Evolutionary conservation across 768 basidiomycete species (phyloP).

Genomic region (Phanerochaete sordida): DNA sequence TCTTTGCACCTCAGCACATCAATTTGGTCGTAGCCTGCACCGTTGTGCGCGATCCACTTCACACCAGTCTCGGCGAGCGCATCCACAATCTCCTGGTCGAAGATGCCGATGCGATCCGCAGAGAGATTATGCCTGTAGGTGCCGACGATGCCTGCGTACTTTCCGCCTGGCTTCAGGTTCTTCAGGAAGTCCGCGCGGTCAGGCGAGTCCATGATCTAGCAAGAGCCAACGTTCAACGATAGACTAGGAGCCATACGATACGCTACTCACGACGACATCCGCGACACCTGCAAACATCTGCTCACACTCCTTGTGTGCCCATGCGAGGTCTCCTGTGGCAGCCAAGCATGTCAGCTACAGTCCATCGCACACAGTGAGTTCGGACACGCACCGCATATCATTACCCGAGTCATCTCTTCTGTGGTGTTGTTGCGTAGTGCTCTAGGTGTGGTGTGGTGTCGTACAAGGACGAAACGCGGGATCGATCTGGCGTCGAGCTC

Average conservation of each 20-base stretch:
- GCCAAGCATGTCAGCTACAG: constrained; percentile 22
- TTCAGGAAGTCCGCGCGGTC: constrained; percentile 63
- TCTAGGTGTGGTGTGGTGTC: neutral
- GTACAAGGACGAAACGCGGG: neutral
- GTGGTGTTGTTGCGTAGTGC: neutral
- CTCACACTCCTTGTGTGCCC: constrained; percentile 75
- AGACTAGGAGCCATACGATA: neutral
- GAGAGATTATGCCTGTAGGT: constrained; percentile 79
- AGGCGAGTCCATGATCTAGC: constrained; percentile 18
- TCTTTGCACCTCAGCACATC: constrained; percentile 71
- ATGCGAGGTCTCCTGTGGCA: constrained; percentile 59
- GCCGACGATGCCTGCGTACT: constrained; percentile 67
- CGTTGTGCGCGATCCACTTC: constrained; percentile 88
- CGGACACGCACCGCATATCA: constrained; percentile 14
- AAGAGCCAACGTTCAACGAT: neutral
- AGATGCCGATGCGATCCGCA: constrained; percentile 62
- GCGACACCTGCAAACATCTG: constrained; percentile 62
- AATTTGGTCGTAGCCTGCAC: constrained; percentile 89
- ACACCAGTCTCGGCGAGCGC: constrained; percentile 57
- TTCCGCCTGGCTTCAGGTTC: constrained; percentile 59
- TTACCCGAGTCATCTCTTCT: constrained; percentile 10
- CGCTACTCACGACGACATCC: constrained; percentile 67
- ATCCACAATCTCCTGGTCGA: constrained; percentile 74
- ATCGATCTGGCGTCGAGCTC: neutral
- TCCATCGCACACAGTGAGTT: neutral